phyloP scores from a whole-genome alignment of 257 asterid genomes.

The Cinchona pubescens region DNA sequence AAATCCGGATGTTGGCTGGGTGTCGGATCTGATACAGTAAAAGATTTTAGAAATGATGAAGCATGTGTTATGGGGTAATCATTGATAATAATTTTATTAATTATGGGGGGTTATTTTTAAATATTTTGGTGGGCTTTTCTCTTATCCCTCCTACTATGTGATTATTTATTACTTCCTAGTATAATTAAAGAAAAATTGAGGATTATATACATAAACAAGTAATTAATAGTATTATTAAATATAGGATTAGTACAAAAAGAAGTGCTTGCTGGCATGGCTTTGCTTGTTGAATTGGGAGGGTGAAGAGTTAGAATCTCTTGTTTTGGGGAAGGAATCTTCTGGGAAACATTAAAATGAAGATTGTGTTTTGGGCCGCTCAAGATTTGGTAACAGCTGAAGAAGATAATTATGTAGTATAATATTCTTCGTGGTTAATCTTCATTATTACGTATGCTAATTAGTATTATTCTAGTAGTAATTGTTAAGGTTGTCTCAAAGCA shows the following conservation, averaged over 20 bases:
- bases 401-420: too few species aligned
- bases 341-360: background rate
- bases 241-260: too few species aligned
- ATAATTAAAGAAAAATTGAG: background rate
- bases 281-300: too few species aligned
- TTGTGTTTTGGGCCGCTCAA: slow-evolving; percentile 10
- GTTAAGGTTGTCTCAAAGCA: too few species aligned
- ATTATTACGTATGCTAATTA: too few species aligned
- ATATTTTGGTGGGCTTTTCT: background rate
- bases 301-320: slow-evolving; percentile 27
- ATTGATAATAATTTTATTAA: slow-evolving; percentile 1
- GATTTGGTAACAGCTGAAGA: background rate
- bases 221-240: too few species aligned
- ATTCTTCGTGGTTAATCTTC: too few species aligned
- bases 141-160: slow-evolving; percentile 5
- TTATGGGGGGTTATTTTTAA: slow-evolving; percentile 2
- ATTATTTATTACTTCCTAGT: background rate
- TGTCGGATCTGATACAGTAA: slow-evolving; percentile 54
- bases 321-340: slow-evolving; percentile 17
- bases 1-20: slow-evolving; percentile 70
- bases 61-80: background rate
- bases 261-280: too few species aligned
- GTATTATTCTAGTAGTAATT: too few species aligned
- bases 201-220: slow-evolving; percentile 23
- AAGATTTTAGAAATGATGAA: background rate